Conservation (phyloP, 768 basidiomycete species). For the Psilocybe subaeruginosa region DNA sequence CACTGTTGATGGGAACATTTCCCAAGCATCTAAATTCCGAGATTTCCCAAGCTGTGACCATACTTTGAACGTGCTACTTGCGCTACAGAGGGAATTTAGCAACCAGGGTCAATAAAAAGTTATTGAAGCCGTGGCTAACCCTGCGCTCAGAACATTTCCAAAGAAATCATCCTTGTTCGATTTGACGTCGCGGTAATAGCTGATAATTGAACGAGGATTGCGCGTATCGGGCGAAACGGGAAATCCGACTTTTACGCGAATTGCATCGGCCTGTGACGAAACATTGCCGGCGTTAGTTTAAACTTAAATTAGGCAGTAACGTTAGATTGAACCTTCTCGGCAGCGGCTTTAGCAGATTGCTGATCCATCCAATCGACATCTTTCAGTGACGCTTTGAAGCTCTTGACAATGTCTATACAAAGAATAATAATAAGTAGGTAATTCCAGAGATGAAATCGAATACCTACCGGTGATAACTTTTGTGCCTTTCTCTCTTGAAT, state of each 20-base stretch:
- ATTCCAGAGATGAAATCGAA: neutral
- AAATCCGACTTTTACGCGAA: constrained; percentile 92
- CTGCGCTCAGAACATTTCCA: constrained; percentile 74
- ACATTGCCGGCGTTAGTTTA: constrained; percentile 9
- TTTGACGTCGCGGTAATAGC: constrained; percentile 75
- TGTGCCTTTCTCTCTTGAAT: constrained; percentile 80
- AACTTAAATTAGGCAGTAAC: neutral
- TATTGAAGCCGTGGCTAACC: constrained; percentile 33
- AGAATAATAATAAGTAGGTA: constrained; percentile 3
- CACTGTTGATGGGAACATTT: constrained; percentile 86
- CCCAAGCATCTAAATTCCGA: constrained; percentile 78
- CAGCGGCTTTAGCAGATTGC: constrained; percentile 77
- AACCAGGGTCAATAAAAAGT: neutral
- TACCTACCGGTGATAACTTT: constrained; percentile 74
- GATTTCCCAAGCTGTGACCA: constrained; percentile 76
- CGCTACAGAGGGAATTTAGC: constrained; percentile 33
- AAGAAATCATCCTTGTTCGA: constrained; percentile 77
- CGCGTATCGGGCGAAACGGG: constrained; percentile 85
- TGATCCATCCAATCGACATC: constrained; percentile 92
- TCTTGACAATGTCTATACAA: constrained; percentile 67
- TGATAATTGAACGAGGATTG: constrained; percentile 65
- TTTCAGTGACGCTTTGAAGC: constrained; percentile 80
- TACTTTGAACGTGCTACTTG: constrained; percentile 61
- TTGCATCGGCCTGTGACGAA: constrained; percentile 64
- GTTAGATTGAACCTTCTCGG: constrained; percentile 65